These are phyloP conservation scores for Candida maris DNA, from an alignment of 805 yeast species.

Conservation along the genomic window DNA sequence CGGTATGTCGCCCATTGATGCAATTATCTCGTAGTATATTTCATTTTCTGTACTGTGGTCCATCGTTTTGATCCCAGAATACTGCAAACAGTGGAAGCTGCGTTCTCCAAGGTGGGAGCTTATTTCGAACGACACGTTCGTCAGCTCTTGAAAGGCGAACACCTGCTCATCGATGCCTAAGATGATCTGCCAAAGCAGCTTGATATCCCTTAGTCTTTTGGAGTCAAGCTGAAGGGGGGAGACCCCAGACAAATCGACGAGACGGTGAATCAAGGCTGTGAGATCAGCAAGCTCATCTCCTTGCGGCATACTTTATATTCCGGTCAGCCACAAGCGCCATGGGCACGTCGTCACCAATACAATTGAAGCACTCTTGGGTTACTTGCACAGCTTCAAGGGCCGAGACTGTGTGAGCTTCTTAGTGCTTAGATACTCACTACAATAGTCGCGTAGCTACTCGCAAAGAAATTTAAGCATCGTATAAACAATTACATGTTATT, in stretches of 20 bases:
- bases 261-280: conserved; percentile 12
- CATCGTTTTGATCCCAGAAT: conserved; percentile 1
- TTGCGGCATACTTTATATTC: conserved; percentile 1
- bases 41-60: neutral
- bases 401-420: no score
- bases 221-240: conserved; percentile 4
- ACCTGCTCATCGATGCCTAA: conserved; percentile 22
- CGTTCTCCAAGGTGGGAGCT: conserved; percentile 8
- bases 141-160: conserved; percentile 16
- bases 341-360: no score
- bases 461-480: no score
- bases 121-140: conserved; percentile 16
- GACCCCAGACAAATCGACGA: conserved; percentile 10
- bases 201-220: conserved; percentile 14
- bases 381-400: no score
- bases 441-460: no score
- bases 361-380: no score
- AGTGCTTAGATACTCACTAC: no score
- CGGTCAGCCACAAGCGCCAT: no score
- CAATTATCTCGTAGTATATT: conserved; percentile 5
- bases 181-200: conserved; percentile 23
- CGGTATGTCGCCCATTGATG: conserved; percentile 13
- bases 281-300: conserved; percentile 14
- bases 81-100: conserved; percentile 16
- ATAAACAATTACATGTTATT: no score